phyloP scores from a whole-genome alignment of 805 yeast genomes.

The Lachancea thermotolerans region DNA sequence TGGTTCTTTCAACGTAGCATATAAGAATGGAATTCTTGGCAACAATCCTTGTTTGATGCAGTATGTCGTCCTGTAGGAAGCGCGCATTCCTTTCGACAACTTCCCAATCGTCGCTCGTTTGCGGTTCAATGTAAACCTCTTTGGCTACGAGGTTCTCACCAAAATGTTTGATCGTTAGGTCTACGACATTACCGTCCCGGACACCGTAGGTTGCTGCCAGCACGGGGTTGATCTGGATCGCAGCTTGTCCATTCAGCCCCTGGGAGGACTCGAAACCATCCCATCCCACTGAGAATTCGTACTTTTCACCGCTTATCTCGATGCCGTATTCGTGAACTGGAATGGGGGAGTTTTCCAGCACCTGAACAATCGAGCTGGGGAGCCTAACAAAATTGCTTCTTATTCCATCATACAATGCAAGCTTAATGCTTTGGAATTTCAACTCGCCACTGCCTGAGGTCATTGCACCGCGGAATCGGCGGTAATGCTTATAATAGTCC shows the following conservation, averaged over 20 bases:
- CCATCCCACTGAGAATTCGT: conserved; percentile 20
- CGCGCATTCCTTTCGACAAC: conserved; percentile 76
- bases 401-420: conserved; percentile 15
- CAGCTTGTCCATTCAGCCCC: conserved; percentile 11
- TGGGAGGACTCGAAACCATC: conserved; percentile 22
- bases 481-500: neutral
- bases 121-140: conserved; percentile 71
- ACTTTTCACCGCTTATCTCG: conserved; percentile 7
- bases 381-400: conserved; percentile 26
- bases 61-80: conserved; percentile 61
- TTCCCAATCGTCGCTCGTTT: conserved; percentile 81
- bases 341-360: conserved; percentile 17
- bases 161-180: conserved; percentile 13
- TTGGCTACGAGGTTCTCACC: conserved; percentile 32
- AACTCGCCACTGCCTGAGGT: conserved; percentile 5
- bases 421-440: conserved; percentile 10
- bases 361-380: conserved; percentile 18
- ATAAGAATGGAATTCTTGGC: conserved; percentile 50
- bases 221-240: conserved; percentile 21
- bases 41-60: conserved; percentile 78
- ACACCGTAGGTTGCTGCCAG: conserved; percentile 15
- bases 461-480: neutral
- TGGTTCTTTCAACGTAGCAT: conserved; percentile 59
- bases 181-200: conserved; percentile 7
- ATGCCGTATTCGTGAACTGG: conserved; percentile 24